Percentiles rank a stretch among this genome's conserved stretches.
Conservation (phyloP, 176 grass and related monocot genomes). For the Elymus sibiricus region DNA sequence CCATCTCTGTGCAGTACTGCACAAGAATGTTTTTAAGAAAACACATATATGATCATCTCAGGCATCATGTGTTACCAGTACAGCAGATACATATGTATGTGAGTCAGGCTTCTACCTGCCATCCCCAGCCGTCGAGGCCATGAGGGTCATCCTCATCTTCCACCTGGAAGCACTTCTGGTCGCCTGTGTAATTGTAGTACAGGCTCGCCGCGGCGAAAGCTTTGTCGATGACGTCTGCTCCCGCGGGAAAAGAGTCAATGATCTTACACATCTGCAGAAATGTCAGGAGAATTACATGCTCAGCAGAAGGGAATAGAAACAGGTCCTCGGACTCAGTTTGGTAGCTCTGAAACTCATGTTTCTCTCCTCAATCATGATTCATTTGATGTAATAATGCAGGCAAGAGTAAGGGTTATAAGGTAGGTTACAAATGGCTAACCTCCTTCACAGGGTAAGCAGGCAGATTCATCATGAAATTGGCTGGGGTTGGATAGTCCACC, state of each 20-base stretch:
- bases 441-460: constrained; percentile 83
- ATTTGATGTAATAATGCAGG: not conserved
- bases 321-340: not conserved
- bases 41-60: not conserved
- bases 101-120: constrained; percentile 60
- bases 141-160: constrained; percentile 68
- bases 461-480: constrained; percentile 71
- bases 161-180: constrained; percentile 61
- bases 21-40: constrained; percentile 8
- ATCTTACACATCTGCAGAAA: constrained; percentile 78
- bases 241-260: constrained; percentile 56
- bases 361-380: not conserved
- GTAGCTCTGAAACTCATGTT: not conserved
- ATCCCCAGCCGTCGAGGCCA: constrained; percentile 83
- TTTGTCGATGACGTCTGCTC: constrained; percentile 45
- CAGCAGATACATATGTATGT: not conserved
- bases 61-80: not conserved
- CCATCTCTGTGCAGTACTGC: constrained; percentile 96
- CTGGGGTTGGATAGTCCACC: constrained; percentile 80
- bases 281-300: not conserved
- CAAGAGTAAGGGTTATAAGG: not conserved
- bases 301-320: not conserved
- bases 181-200: constrained; percentile 84
- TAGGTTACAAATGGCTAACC: constrained; percentile 32
- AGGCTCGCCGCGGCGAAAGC: constrained; percentile 69